These are phyloP conservation scores for Corymbia calophylla DNA, from an alignment of 441 rosid genomes.

Conservation along the genomic window DNA sequence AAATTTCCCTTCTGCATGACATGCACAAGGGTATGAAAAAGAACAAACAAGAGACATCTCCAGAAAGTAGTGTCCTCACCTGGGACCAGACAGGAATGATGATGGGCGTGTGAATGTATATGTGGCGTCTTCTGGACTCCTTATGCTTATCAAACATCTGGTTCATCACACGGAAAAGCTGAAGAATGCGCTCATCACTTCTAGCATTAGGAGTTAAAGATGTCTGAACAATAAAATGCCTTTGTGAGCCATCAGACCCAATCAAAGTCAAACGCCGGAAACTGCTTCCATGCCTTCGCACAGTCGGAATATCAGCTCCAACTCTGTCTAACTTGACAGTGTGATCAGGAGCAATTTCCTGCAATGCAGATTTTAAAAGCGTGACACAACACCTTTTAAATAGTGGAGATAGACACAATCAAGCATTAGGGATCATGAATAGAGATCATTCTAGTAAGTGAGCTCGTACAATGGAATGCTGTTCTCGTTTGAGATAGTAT, in stretches of 20 bases:
- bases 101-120: conserved; percentile 91
- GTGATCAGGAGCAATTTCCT: conserved; percentile 97
- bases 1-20: not conserved
- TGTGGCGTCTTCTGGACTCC: conserved; percentile 89
- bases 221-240: conserved; percentile 94
- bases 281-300: conserved; percentile 99
- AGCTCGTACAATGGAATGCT: not conserved
- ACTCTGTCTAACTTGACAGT: conserved; percentile 91
- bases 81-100: conserved; percentile 99
- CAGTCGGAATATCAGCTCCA: conserved; percentile 98
- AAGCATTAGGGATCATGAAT: not conserved
- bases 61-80: conserved; percentile 26
- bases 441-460: not conserved
- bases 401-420: not conserved
- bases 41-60: not conserved
- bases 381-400: not conserved
- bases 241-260: conserved; percentile 97
- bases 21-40: not conserved
- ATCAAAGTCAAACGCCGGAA: conserved; percentile 92
- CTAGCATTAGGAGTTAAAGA: conserved; percentile 98
- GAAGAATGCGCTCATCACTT: conserved; percentile 95
- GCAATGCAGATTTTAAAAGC: conserved; percentile 1
- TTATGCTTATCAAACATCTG: conserved; percentile 99
- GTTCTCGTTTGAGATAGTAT: not conserved
- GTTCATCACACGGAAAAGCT: conserved; percentile 97